Conservation (phyloP, 2,329 filamentous ascomycete species). For the Phaeoacremonium minimum region DNA sequence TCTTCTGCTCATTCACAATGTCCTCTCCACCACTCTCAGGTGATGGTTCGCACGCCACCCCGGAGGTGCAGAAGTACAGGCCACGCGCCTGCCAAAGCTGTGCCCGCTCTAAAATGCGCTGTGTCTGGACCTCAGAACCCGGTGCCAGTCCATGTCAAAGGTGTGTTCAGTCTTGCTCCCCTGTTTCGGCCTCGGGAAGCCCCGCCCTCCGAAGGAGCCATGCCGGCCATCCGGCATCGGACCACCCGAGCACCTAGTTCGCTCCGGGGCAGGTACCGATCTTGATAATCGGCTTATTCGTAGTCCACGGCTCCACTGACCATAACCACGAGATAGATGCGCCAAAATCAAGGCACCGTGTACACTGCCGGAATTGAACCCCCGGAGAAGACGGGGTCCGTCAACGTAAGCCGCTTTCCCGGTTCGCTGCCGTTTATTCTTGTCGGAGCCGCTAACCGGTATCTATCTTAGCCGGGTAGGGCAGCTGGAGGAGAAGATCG, state of each 20-base stretch:
- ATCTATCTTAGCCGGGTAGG: conserved; percentile 26
- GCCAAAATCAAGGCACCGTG: conserved; percentile 26
- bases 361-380: conserved; percentile 24
- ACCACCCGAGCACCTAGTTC: background rate
- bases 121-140: conserved; percentile 10
- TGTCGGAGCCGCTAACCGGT: background rate
- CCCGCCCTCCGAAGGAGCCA: background rate
- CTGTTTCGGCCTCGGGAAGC: background rate
- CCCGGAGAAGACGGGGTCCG: conserved; percentile 27
- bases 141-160: conserved; percentile 10
- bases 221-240: background rate
- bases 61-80: conserved; percentile 12
- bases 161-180: conserved; percentile 3
- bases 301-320: too few relatives aligned
- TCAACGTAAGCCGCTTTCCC: conserved; percentile 22
- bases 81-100: conserved; percentile 10
- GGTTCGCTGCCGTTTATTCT: background rate
- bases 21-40: conserved; percentile 9
- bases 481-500: conserved; percentile 32
- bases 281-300: too few relatives aligned
- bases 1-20: too few relatives aligned
- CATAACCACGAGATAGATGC: conserved; percentile 21
- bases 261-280: too few relatives aligned
- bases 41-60: conserved; percentile 9
- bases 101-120: conserved; percentile 11